A percentile compares a stretch with the other conserved stretches of the same genome.
Evolutionary conservation across 192 early-diverging fungal species (phyloP).

Genomic region (Gonapodya prolifera): DNA sequence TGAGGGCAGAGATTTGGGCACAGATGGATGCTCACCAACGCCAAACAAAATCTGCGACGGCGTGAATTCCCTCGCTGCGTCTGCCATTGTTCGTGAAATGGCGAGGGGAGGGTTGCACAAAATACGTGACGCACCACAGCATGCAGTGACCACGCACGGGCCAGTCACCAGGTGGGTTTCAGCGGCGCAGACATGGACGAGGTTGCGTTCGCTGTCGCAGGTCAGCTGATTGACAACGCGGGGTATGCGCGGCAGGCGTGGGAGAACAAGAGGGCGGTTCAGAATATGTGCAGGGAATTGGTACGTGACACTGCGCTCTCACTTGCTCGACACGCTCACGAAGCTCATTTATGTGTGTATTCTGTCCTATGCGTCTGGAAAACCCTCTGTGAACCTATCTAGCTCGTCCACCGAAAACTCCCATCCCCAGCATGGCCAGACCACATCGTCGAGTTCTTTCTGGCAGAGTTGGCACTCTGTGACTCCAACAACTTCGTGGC

Average conservation of each 20-base stretch:
- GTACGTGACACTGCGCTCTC: not conserved
- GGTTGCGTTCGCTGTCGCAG: not conserved
- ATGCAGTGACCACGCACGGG: no score
- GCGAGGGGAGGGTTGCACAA: no score
- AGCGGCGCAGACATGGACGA: constrained; percentile 4
- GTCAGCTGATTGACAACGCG: not conserved
- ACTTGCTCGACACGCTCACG: not conserved
- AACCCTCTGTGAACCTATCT: not conserved
- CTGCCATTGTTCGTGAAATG: no score
- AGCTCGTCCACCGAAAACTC: not conserved
- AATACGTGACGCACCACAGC: no score
- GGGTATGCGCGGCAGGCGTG: not conserved
- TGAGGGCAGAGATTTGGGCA: no score
- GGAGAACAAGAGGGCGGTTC: not conserved
- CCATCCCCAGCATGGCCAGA: not conserved
- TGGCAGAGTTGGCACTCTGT: not conserved
- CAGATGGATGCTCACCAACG: not conserved
- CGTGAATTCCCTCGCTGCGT: no score
- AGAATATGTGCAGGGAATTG: not conserved
- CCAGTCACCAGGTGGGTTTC: no score
- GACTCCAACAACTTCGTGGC: not conserved
- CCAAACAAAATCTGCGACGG: not conserved
- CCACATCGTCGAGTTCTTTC: not conserved
- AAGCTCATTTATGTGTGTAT: not conserved
- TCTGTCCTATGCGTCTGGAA: not conserved